These are phyloP conservation scores for Tricharina praecox DNA, from an alignment of 495 filamentous ascomycete genomes.

Conservation along the genomic window DNA sequence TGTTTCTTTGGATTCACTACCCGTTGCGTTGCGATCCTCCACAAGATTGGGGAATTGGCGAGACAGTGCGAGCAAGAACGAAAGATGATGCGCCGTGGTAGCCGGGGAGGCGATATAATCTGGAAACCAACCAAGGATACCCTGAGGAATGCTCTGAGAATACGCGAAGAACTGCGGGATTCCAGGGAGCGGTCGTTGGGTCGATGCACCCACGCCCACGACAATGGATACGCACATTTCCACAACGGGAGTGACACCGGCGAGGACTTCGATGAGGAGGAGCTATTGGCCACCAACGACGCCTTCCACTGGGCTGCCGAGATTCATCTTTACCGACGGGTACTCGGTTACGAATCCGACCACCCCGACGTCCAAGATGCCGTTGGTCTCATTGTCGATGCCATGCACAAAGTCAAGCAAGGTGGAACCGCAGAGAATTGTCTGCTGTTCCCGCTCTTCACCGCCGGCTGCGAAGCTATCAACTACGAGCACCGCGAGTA, in stretches of 20 bases:
- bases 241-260: slow-evolving; percentile 29
- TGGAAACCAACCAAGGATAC: slow-evolving; percentile 46
- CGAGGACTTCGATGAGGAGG: slow-evolving; percentile 39
- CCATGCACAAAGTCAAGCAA: slow-evolving; percentile 43
- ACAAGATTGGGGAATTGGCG: slow-evolving; percentile 56
- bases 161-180: slow-evolving; percentile 38
- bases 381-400: slow-evolving; percentile 44
- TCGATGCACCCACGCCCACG: slow-evolving; percentile 34
- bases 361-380: slow-evolving; percentile 45
- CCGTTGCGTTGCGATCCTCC: slow-evolving; percentile 51
- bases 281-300: slow-evolving; percentile 63
- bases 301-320: slow-evolving; percentile 69
- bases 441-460: slow-evolving; percentile 69
- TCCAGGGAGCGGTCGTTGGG: slow-evolving; percentile 30
- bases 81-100: background rate
- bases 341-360: slow-evolving; percentile 41
- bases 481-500: slow-evolving; percentile 38
- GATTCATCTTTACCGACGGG: slow-evolving; percentile 58
- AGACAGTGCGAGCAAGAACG: slow-evolving; percentile 45
- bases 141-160: slow-evolving; percentile 36
- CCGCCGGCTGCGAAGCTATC: slow-evolving; percentile 59
- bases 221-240: slow-evolving; percentile 16
- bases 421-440: slow-evolving; percentile 60
- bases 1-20: slow-evolving; percentile 68
- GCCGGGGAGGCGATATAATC: slow-evolving; percentile 30